Percentiles rank a stretch among this genome's conserved stretches.
phyloP scores from a whole-genome alignment of 2,329 filamentous ascomycete genomes.

The Endoconidiophora laricicola region DNA sequence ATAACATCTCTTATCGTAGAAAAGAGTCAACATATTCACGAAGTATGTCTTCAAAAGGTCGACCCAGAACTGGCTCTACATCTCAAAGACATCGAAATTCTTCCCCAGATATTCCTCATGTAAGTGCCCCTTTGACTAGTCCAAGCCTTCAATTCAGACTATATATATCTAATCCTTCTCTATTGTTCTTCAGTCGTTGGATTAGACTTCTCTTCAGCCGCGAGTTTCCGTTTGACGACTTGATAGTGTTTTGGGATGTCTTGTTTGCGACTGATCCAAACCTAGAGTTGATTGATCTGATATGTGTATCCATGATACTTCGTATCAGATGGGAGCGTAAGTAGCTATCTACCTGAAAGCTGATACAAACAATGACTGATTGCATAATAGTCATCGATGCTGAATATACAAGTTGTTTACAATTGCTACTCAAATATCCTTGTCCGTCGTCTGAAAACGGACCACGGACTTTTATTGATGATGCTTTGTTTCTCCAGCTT shows the following conservation, averaged over 20 bases:
- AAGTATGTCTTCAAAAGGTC: conserved; percentile 57
- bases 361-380: conserved; percentile 14
- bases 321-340: conserved; percentile 78
- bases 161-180: neutral
- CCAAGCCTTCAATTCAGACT: neutral
- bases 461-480: conserved; percentile 67
- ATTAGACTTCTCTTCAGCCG: conserved; percentile 81
- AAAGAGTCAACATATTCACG: conserved; percentile 74
- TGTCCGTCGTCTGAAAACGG: conserved; percentile 43
- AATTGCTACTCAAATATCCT: conserved; percentile 71
- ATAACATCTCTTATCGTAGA: conserved; percentile 56
- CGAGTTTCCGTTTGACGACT: conserved; percentile 78
- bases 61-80: conserved; percentile 75
- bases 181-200: conserved; percentile 50
- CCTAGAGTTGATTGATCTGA: conserved; percentile 66
- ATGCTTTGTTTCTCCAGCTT: conserved; percentile 58
- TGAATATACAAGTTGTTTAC: conserved; percentile 75
- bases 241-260: conserved; percentile 76
- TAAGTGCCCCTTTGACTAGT: conserved; percentile 26
- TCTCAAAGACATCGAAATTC: conserved; percentile 65
- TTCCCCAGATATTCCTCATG: conserved; percentile 97
- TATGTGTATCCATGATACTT: conserved; percentile 89
- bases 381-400: conserved; percentile 52
- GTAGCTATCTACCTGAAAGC: conserved; percentile 18
- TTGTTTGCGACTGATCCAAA: conserved; percentile 75